A percentile compares a stretch with the other conserved stretches of the same genome.
Evolutionary conservation across 1,284 basidiomycete species (phyloP).

Genomic region (Taiwanofungus camphoratus): DNA sequence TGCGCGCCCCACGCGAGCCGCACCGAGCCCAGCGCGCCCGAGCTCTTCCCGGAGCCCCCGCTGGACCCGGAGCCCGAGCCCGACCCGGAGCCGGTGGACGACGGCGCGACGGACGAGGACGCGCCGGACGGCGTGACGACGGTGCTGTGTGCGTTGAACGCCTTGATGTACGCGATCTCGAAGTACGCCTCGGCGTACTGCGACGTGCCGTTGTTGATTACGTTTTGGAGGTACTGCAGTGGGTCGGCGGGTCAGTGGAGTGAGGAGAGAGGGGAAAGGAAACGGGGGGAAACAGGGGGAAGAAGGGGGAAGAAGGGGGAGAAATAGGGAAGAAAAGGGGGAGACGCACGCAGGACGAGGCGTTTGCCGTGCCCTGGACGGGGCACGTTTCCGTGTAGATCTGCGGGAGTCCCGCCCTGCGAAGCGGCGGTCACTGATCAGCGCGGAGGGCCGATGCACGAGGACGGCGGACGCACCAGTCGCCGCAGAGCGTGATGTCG

Average conservation of each 20-base stretch:
- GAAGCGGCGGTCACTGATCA: slow-evolving; percentile 2
- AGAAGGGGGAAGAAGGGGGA: not conserved
- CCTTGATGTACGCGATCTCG: slow-evolving; percentile 46
- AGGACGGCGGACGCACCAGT: slow-evolving; percentile 32
- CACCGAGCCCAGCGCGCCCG: not conserved
- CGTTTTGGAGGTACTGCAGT: slow-evolving; percentile 43
- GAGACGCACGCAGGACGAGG: slow-evolving; percentile 18
- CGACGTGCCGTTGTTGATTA: slow-evolving; percentile 43
- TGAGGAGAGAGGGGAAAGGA: not conserved
- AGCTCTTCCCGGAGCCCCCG: not conserved
- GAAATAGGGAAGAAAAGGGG: not conserved
- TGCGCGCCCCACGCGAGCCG: not conserved
- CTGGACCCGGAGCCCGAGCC: too few relatives aligned
- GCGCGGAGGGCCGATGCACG: not conserved
- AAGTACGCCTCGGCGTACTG: slow-evolving; percentile 48
- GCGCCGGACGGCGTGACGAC: slow-evolving; percentile 13
- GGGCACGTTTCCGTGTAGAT: slow-evolving; percentile 38
- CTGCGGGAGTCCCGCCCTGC: slow-evolving; percentile 40
- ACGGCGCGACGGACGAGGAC: slow-evolving; percentile 13
- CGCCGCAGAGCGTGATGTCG: slow-evolving; percentile 54
- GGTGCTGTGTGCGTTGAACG: slow-evolving; percentile 28
- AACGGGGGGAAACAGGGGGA: not conserved
- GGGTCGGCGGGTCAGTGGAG: not conserved
- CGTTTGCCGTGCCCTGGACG: slow-evolving; percentile 22
- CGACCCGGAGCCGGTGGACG: not conserved